Base-by-base conservation (phyloP, 306 rosid genomes). In the Lathyrus oleraceus region DNA sequence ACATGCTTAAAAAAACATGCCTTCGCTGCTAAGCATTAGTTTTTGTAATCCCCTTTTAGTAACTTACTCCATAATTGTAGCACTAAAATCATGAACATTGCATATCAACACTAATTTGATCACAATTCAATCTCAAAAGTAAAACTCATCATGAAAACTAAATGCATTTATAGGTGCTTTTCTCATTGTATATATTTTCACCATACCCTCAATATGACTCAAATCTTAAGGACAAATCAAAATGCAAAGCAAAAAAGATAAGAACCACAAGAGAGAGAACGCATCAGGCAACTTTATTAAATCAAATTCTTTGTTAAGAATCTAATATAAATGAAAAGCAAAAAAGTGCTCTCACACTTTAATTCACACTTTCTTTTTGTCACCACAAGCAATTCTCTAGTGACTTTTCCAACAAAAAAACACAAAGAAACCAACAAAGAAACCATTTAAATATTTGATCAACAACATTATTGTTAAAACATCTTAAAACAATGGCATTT, bases 221-320 rank as follows among this genome's bases (percentile, higher is more conserved):
- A 20, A 20, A 19, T 20, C 19, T 51, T 11, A 61, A 20, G 59
- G 59, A 64, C 65, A 73, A n/a, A 44, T 13, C 59, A 59, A 82
- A 57, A 71, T 42, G n/a, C 73, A 76, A 32, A 9, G 69, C 49
- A 67, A 3, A 67, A 72, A 76, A 76, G 57, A 47, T 15, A 66
- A 45, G 39, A 43, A 81, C 12, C 64, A 67, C 23, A 60, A 43
- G 48, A 63, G 65, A 60, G 40, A 67, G 39, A 66, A 52, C 82
- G 44, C 68, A 51, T 15, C 21, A 28, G 81, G 76, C 73, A 77
- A 77, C 83, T 84, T 84, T 77, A 70, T 65, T 73, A 73, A 76
- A 79, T 65, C 32, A 69, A 73, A 58, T 65, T 45, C 54, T 65
- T 64, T 30, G 53, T 67, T 68, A 76, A 83, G 77, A 72, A 72